These are phyloP conservation scores for Staphylotrichum longicolle DNA, from an alignment of 495 filamentous ascomycete genomes.

Conservation along the genomic window DNA sequence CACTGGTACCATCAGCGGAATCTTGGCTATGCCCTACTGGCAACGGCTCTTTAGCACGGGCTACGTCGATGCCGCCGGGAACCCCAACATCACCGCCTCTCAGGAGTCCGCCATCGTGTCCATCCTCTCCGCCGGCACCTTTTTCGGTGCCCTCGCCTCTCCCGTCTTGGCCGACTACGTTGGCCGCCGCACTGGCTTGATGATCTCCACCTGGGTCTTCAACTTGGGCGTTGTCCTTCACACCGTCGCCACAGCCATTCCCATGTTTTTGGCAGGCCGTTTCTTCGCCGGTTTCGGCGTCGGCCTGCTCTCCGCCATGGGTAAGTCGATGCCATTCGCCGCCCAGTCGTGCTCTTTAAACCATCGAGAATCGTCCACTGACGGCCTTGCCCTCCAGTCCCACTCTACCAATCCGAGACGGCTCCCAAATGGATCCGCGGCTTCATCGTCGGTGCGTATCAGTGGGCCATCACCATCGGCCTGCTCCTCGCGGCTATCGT, in stretches of 20 bases:
- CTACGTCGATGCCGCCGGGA: conserved; percentile 52
- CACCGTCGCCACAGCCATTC: conserved; percentile 61
- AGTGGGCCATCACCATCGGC: conserved; percentile 80
- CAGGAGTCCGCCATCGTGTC: conserved; percentile 76
- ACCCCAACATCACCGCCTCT: conserved; percentile 55
- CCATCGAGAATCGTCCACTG: neutral
- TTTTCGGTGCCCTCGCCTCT: conserved; percentile 74
- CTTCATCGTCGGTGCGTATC: conserved; percentile 76
- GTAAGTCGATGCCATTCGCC: conserved; percentile 39
- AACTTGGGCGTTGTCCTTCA: conserved; percentile 79
- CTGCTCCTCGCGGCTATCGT: conserved; percentile 76
- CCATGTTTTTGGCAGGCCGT: conserved; percentile 73
- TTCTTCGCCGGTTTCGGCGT: conserved; percentile 82
- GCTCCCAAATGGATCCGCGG: conserved; percentile 82
- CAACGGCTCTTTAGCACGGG: conserved; percentile 63
- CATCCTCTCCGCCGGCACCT: conserved; percentile 85
- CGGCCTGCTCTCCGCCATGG: conserved; percentile 71
- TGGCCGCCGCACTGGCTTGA: conserved; percentile 70
- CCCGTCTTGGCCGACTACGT: conserved; percentile 68
- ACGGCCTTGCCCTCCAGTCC: conserved; percentile 49
- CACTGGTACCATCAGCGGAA: conserved; percentile 83
- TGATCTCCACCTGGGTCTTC: conserved; percentile 65
- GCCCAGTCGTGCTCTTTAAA: conserved; percentile 9
- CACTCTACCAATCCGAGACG: conserved; percentile 80
- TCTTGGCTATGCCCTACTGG: conserved; percentile 80